Evolutionary conservation across 2,329 filamentous ascomycete species (phyloP).

Genomic region (Pseudogymnoascus sp.): DNA sequence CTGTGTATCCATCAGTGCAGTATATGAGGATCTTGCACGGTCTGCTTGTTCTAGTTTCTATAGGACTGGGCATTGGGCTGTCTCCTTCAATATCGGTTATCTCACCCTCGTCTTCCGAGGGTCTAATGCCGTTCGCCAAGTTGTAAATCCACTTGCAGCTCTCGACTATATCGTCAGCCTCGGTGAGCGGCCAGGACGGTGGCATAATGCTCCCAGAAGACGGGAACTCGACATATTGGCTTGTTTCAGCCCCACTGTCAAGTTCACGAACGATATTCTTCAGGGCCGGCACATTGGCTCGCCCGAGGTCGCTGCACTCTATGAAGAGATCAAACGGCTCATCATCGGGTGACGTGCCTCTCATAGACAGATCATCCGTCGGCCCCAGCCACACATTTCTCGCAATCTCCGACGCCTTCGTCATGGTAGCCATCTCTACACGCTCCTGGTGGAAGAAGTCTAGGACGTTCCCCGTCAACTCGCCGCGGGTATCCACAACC

Average conservation of each 20-base stretch:
- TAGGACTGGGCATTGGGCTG: slow-evolving; percentile 40
- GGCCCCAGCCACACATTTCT: slow-evolving; percentile 87
- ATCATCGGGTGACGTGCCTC: slow-evolving; percentile 43
- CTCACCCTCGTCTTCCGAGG: slow-evolving; percentile 15
- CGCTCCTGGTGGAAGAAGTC: slow-evolving; percentile 90
- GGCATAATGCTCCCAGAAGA: slow-evolving; percentile 90
- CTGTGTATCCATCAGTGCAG: slow-evolving; percentile 93
- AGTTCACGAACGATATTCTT: slow-evolving; percentile 52
- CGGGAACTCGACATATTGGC: slow-evolving; percentile 66
- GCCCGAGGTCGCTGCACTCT: slow-evolving; percentile 80
- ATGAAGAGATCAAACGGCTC: slow-evolving; percentile 76
- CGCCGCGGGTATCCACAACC: slow-evolving; percentile 64
- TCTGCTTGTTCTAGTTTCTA: slow-evolving; percentile 24
- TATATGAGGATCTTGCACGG: slow-evolving; percentile 73
- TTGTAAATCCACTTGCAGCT: slow-evolving; percentile 88
- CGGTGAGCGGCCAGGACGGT: slow-evolving; percentile 73
- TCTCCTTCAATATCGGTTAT: slow-evolving; percentile 45
- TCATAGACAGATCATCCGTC: slow-evolving; percentile 59
- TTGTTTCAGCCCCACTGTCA: slow-evolving; percentile 36
- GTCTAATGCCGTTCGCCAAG: slow-evolving; percentile 59
- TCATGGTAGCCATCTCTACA: slow-evolving; percentile 90
- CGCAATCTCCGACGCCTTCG: slow-evolving; percentile 79
- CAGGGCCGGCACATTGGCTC: slow-evolving; percentile 63
- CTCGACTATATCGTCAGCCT: slow-evolving; percentile 77
- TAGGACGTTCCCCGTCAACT: slow-evolving; percentile 67